These are phyloP conservation scores for Komagataella ulmi DNA, from an alignment of 805 yeast species.

Conservation along the genomic window DNA sequence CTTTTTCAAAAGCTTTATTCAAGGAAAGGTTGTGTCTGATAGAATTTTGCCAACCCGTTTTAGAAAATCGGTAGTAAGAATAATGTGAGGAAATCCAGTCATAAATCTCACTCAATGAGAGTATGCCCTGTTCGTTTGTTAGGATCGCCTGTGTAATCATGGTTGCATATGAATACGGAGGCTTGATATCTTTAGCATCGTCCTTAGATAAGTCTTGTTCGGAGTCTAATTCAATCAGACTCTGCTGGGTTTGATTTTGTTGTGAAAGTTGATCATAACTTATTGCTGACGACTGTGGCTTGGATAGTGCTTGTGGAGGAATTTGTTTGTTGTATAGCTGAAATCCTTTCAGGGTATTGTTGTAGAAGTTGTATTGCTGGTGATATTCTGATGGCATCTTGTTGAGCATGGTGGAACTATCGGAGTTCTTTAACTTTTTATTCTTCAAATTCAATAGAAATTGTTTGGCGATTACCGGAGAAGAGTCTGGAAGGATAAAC, in stretches of 20 bases:
- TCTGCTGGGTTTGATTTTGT: background rate
- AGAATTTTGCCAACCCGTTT: conserved; percentile 97
- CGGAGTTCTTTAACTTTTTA: conserved; percentile 9
- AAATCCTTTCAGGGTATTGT: conserved; percentile 25
- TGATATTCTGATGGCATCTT: background rate
- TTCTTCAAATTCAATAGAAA: conserved; percentile 24
- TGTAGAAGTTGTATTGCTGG: conserved; percentile 1
- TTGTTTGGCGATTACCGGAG: conserved; percentile 48
- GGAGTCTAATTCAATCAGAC: background rate
- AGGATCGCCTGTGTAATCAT: conserved; percentile 97
- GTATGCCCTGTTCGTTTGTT: conserved; percentile 75
- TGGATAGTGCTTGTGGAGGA: background rate
- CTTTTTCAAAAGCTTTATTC: conserved; percentile 95
- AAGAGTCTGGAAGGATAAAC: conserved; percentile 90
- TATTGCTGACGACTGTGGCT: background rate
- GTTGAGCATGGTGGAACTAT: background rate
- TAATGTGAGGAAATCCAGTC: conserved; percentile 80
- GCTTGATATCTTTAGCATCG: conserved; percentile 86
- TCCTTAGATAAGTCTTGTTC: conserved; percentile 67
- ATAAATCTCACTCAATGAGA: conserved; percentile 85
- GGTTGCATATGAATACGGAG: conserved; percentile 94
- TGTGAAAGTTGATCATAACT: conserved; percentile 10
- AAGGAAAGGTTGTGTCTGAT: conserved; percentile 89
- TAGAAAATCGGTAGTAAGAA: conserved; percentile 83
- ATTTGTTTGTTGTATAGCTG: conserved; percentile 32